Percentiles rank a stretch among this genome's conserved stretches.
These are phyloP conservation scores for Glycine tomentella DNA, from an alignment of 306 rosid species.

Conservation along the genomic window DNA sequence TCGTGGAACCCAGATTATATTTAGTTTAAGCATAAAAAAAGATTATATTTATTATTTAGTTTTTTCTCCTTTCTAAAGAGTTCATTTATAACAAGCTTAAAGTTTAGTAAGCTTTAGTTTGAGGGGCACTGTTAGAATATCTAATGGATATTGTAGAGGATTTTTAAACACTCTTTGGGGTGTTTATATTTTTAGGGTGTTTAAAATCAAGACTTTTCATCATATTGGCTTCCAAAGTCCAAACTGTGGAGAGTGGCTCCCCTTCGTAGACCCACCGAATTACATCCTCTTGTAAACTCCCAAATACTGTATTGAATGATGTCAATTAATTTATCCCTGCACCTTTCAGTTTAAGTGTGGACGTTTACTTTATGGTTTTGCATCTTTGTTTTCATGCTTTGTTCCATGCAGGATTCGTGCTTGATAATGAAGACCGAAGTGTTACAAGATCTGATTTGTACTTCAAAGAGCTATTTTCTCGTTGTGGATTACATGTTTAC, in stretches of 20 bases:
- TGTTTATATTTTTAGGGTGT: too few relatives aligned
- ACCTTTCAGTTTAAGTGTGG: too few relatives aligned
- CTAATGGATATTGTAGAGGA: neutral
- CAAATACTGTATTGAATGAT: neutral
- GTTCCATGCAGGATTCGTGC: constrained; percentile 71
- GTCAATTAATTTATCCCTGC: neutral
- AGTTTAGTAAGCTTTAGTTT: neutral
- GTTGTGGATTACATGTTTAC: constrained; percentile 80
- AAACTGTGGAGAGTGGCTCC: neutral
- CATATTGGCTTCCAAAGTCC: neutral
- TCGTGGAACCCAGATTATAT: neutral
- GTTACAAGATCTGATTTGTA: constrained; percentile 83
- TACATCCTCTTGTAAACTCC: neutral
- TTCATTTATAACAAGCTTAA: neutral
- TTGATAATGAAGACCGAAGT: constrained; percentile 88
- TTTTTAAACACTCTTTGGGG: neutral
- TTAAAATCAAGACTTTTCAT: neutral
- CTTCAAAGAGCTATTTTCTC: constrained; percentile 79
- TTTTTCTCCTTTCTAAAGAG: neutral
- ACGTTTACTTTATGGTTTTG: neutral
- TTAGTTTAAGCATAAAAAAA: too few relatives aligned
- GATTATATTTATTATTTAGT: too few relatives aligned
- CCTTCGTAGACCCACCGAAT: neutral
- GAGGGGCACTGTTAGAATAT: neutral
- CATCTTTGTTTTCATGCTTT: constrained; percentile 2